Evolutionary conservation across 805 yeast species (phyloP), one percentile per base, ranked within the genome.

Genomic region (Sungouiella blattae): DNA sequence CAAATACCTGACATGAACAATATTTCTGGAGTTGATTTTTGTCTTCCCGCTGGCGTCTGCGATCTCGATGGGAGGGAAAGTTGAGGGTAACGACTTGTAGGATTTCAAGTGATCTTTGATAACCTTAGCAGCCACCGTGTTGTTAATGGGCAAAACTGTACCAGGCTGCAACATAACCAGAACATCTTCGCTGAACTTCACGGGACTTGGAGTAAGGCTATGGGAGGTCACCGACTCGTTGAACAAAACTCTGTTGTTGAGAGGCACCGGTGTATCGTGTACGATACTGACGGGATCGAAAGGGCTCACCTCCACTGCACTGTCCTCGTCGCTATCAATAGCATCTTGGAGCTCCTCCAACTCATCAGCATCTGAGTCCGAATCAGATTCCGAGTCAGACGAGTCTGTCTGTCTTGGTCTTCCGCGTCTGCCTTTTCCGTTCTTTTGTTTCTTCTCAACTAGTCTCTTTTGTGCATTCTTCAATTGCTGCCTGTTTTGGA

Each of bases 271-370:
- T 1, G 64, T 50, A 41, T 67, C 73, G 0, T 53, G 50, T 7
- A 41, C 47, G 16, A 67, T 59, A 36, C 61, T 62, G 5, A 52
- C 44, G 1, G 73, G 73, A 40, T 64, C 69, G 44, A 49, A 67
- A 3, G 69, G 68, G 49, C 67, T 62, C n/a, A 53, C 45, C n/a
- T 45, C 46, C 5, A 53, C 60, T n/a, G n/a, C n/a, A n/a, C n/a
- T n/a, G n/a, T n/a, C n/a, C 18, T 51, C 55, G 13, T 57, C 64
- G 13, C 33, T 41, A n/a, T 41, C 50, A 32, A 47, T 31, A 13
- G 36, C 49, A 26, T 37, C 48, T 14, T 47, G 35, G 29, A 40
- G 42, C 25, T 39, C 41, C 18, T 37, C 40, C 40, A 38, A 32
- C 14, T 35, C 44, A 18, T 34, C 42, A 11, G 49, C n/a, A n/a